phyloP scores from a whole-genome alignment of 108 stramenopile genomes.

The Asterionellopsis glacialis region DNA sequence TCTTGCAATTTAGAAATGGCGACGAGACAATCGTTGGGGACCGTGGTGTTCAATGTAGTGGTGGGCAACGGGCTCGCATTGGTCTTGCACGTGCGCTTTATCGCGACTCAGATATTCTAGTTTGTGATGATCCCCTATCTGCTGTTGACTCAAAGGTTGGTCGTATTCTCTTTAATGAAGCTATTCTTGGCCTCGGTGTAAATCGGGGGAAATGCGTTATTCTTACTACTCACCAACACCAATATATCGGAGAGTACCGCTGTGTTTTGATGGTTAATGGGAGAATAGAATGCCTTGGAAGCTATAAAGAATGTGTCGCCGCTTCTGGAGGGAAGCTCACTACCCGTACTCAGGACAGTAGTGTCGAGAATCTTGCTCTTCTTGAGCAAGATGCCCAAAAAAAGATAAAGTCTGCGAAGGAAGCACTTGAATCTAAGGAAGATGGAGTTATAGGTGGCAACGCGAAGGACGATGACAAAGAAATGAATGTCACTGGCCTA shows the following conservation, averaged over 20 bases:
- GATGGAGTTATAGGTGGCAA: conserved; percentile 66
- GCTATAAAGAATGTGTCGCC: conserved; percentile 60
- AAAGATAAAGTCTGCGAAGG: not conserved
- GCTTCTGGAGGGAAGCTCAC: conserved; percentile 45
- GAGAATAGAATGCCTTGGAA: conserved; percentile 52
- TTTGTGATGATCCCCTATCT: conserved; percentile 91
- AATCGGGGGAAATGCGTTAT: conserved; percentile 67
- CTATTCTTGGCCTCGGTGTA: conserved; percentile 50
- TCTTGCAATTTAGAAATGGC: conserved; percentile 62
- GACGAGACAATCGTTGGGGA: conserved; percentile 89
- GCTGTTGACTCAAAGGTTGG: conserved; percentile 93
- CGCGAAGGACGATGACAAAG: conserved; percentile 48
- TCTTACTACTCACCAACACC: conserved; percentile 93
- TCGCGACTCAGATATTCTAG: conserved; percentile 61
- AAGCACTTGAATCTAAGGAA: not conserved
- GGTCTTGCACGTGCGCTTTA: conserved; percentile 71
- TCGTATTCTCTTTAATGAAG: conserved; percentile 73
- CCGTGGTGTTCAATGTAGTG: conserved; percentile 86
- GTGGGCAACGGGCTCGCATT: conserved; percentile 92
- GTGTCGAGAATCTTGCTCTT: conserved; percentile 11
- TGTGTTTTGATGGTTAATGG: conserved; percentile 80
- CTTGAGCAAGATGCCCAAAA: conserved; percentile 5
- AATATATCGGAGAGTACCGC: conserved; percentile 58
- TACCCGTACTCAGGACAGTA: conserved; percentile 23
- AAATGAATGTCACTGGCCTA: conserved; percentile 65